Evolutionary conservation across 1,284 basidiomycete species (phyloP).

Genomic region (Cutaneotrichosporon sp.): DNA sequence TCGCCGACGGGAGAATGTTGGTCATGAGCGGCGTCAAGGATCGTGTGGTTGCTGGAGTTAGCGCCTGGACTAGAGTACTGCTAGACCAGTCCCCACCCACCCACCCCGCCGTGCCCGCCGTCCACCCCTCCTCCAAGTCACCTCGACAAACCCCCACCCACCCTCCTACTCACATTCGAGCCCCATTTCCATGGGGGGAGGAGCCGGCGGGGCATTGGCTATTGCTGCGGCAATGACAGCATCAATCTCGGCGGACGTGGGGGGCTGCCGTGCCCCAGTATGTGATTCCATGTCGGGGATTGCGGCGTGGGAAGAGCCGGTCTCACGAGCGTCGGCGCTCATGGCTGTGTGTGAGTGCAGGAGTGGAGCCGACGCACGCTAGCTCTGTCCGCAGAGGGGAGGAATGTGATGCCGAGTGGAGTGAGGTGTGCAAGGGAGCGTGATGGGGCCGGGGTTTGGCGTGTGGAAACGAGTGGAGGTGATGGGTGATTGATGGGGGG

Average conservation of each 20-base stretch:
- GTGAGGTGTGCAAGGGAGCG: too few relatives aligned
- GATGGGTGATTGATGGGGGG: too few relatives aligned
- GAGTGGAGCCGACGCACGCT: too few relatives aligned
- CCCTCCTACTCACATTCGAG: conserved; percentile 30
- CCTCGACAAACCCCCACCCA: not conserved
- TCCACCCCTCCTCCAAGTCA: not conserved
- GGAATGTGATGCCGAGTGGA: not conserved
- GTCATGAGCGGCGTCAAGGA: conserved; percentile 51
- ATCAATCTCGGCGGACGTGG: conserved; percentile 51
- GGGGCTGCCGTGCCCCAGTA: conserved; percentile 21
- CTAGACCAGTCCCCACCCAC: too few relatives aligned
- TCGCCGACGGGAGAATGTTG: conserved; percentile 51
- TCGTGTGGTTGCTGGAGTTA: conserved; percentile 30
- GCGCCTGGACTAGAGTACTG: too few relatives aligned
- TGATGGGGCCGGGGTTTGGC: too few relatives aligned
- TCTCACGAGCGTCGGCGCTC: too few relatives aligned
- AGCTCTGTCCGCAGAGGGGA: not conserved
- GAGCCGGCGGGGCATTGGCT: conserved; percentile 49
- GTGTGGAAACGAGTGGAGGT: too few relatives aligned
- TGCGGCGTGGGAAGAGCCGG: not conserved
- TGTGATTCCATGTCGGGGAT: not conserved
- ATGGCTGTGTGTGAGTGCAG: not conserved
- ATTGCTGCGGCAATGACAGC: conserved; percentile 51
- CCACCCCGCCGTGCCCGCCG: too few relatives aligned
- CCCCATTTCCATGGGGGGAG: conserved; percentile 28